Conservation (phyloP, 2,329 filamentous ascomycete genomes). For the Aureobasidium sp. region DNA sequence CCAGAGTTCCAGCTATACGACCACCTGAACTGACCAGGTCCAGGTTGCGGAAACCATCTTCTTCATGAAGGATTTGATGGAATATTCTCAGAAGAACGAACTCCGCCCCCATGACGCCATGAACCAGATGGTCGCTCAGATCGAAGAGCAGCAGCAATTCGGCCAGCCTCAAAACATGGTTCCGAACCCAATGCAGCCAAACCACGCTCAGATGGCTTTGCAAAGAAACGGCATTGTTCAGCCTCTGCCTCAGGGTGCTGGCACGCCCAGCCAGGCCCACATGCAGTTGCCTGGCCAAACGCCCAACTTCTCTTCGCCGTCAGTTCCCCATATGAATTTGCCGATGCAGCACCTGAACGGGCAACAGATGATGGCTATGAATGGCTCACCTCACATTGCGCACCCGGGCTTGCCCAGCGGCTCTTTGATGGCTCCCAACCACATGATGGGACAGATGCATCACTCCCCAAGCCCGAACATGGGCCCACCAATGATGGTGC, state of each 20-base stretch:
- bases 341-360: slow-evolving; percentile 25
- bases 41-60: slow-evolving; percentile 60
- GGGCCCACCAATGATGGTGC: slow-evolving; percentile 47
- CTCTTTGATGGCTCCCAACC: slow-evolving; percentile 17
- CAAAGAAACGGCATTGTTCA: slow-evolving; percentile 28
- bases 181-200: slow-evolving; percentile 24
- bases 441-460: slow-evolving; percentile 16
- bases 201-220: slow-evolving; percentile 30
- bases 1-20: slow-evolving; percentile 6
- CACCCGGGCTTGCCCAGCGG: slow-evolving; percentile 28
- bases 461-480: slow-evolving; percentile 43
- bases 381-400: slow-evolving; percentile 42
- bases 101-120: slow-evolving; percentile 51
- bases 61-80: slow-evolving; percentile 56
- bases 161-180: slow-evolving; percentile 25
- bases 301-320: slow-evolving; percentile 49
- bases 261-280: slow-evolving; percentile 29
- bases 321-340: slow-evolving; percentile 48
- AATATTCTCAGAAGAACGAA: slow-evolving; percentile 48
- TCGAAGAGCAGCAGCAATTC: slow-evolving; percentile 24
- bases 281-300: slow-evolving; percentile 26
- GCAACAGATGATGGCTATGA: slow-evolving; percentile 39
- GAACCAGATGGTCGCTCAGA: slow-evolving; percentile 41
- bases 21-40: slow-evolving; percentile 17
- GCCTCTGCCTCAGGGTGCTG: slow-evolving; percentile 16